Conservation (phyloP, 2,329 filamentous ascomycete species). For the Cephalotrichum gorgonifer region DNA sequence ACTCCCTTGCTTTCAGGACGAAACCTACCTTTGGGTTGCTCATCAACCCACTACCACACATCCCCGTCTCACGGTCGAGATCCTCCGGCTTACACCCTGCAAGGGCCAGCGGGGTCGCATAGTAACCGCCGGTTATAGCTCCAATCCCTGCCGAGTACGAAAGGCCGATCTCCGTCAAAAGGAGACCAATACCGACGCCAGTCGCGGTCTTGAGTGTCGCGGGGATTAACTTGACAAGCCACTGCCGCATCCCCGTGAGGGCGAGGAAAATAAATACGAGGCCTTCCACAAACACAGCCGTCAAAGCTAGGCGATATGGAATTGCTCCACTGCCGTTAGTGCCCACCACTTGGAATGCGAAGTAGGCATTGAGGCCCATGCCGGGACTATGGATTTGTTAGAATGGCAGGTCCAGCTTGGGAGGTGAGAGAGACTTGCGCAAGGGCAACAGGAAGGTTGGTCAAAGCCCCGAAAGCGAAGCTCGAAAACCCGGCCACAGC, state of each 20-base stretch:
- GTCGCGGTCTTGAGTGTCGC: constrained; percentile 55
- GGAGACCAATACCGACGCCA: constrained; percentile 55
- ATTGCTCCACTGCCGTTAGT: constrained; percentile 45
- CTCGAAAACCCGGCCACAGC: constrained; percentile 66
- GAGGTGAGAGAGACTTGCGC: constrained; percentile 16
- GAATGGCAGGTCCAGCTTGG: constrained; percentile 1
- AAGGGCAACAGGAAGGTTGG: constrained; percentile 56
- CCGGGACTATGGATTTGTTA: constrained; percentile 37
- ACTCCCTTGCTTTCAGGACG: not conserved
- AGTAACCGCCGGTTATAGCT: constrained; percentile 58
- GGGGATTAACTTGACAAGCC: constrained; percentile 57
- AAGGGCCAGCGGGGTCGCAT: constrained; percentile 61
- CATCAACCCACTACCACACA: constrained; percentile 57
- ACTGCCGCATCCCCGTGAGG: constrained; percentile 60
- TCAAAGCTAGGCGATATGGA: constrained; percentile 49
- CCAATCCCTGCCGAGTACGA: constrained; percentile 79
- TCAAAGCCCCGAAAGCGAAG: constrained; percentile 68
- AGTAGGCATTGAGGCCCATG: constrained; percentile 60
- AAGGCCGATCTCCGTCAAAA: constrained; percentile 53
- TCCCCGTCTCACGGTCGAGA: constrained; percentile 32
- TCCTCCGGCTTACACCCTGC: constrained; percentile 59
- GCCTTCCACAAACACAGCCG: constrained; percentile 54
- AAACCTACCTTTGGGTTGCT: constrained; percentile 55
- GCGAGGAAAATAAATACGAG: constrained; percentile 55
- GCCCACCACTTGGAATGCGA: constrained; percentile 57